Base-by-base conservation (phyloP, 2,329 filamentous ascomycete species). In the Eutypa lata region DNA sequence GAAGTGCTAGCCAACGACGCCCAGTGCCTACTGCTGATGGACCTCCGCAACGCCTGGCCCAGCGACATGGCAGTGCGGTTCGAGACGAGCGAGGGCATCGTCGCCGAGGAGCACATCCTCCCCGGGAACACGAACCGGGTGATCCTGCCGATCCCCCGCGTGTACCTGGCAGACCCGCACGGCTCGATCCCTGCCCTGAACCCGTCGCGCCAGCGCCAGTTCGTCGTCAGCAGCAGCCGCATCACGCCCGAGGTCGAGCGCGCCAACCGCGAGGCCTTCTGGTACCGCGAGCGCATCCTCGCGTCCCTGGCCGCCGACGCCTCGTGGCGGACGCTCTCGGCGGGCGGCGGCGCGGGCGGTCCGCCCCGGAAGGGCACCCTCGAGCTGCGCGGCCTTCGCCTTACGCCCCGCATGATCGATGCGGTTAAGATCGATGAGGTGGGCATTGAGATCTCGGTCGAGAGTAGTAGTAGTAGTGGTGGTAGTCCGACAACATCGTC, bases 21-120 rank as follows among this genome's bases (percentile, higher is more conserved):
- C 40, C 86, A 90, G 64, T 95, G 91, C 64, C 77, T 96, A 37
- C 73, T 96, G 2, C 76, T 94, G 2, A 76, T 97, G 48, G 93
- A 97, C 69, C 76, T 97, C 26, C 86, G 91, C 52, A 97, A 97
- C 65, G 86, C 89, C 1, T 97, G 92, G 92, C 91, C 91, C 2
- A 90, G 84, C 63, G 86, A 87, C 47, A 82, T 97, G 64, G 77
- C 81, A 7, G 79, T 94, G 3, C 80, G 79, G 26, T 70, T 96
- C 2, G 72, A 81, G 49, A 75, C 75, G 13, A 75, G 80, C 45
- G 76, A 80, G 40, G 75, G 73, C 26, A 70, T 79, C 49, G 61
- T 65, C 2, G 73, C 82, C 2, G 74, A 82, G 47, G 82, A 85
- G 55, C 74, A 75, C 47, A 82, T 89, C 38, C 72, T 87, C 11